These are phyloP conservation scores for Warburgia ugandensis DNA, from an alignment of 164 flowering plant species.

Conservation along the genomic window DNA sequence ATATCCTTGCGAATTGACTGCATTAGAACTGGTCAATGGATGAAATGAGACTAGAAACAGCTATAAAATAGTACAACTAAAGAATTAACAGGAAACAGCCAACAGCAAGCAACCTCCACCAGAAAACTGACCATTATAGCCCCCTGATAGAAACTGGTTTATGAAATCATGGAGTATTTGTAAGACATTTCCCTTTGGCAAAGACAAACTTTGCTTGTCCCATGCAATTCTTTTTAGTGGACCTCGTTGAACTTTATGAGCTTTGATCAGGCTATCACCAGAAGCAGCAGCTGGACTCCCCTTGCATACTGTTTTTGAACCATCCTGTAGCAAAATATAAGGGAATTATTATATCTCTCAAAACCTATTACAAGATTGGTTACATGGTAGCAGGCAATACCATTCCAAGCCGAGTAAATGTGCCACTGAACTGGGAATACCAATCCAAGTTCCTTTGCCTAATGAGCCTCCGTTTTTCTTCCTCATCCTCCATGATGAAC, in stretches of 20 bases:
- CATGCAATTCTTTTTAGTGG: constrained; percentile 49
- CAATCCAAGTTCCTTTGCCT: constrained; percentile 38
- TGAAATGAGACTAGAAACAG: constrained; percentile 12
- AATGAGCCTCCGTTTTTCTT: constrained; percentile 42
- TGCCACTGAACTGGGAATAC: constrained; percentile 71
- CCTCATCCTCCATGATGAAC: constrained; percentile 72
- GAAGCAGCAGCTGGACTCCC: constrained; percentile 56
- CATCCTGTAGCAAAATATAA: constrained; percentile 54
- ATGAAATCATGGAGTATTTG: constrained; percentile 56
- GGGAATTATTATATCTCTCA: constrained; percentile 1
- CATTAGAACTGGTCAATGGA: constrained; percentile 64
- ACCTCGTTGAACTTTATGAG: constrained; percentile 48
- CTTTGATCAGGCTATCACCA: constrained; percentile 31
- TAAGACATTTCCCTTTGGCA: constrained; percentile 42
- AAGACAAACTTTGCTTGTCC: constrained; percentile 49
- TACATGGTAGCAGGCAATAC: constrained; percentile 25
- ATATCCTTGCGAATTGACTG: constrained; percentile 77
- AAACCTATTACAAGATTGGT: constrained; percentile 1
- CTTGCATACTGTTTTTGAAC: constrained; percentile 65
- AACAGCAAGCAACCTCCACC: not conserved
- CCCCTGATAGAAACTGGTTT: constrained; percentile 75
- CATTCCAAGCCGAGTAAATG: constrained; percentile 65
- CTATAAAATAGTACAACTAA: not conserved
- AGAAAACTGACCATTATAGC: constrained; percentile 63
- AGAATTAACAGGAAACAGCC: not conserved